Evolutionary conservation across 805 yeast genomes (phyloP).

Genomic region (Crinitomyces ghanaensis): DNA sequence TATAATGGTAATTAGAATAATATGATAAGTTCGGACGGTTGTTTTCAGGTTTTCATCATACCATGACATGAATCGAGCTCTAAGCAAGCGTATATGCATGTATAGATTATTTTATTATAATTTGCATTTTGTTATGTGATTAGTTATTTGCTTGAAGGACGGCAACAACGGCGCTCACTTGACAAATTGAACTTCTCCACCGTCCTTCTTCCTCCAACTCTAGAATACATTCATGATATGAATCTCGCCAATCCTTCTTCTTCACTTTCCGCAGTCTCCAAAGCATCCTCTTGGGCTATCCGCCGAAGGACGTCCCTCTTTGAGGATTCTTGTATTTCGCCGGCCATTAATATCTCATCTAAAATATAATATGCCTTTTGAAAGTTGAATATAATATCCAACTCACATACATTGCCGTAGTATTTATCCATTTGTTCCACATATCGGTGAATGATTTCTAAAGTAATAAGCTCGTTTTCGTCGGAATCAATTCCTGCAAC

Average conservation of each 20-base stretch:
- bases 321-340: constrained; percentile 74
- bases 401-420: constrained; percentile 91
- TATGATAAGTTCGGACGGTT: too few relatives aligned
- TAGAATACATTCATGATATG: constrained; percentile 7
- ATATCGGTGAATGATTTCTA: constrained; percentile 82
- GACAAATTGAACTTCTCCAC: too few relatives aligned
- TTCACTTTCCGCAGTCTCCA: constrained; percentile 66
- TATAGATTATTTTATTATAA: too few relatives aligned
- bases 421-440: constrained; percentile 96
- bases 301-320: constrained; percentile 66
- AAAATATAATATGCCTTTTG: constrained; percentile 85
- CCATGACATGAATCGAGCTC: too few relatives aligned
- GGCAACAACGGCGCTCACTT: too few relatives aligned
- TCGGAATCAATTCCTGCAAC: constrained; percentile 72
- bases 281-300: constrained; percentile 74
- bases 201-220: too few relatives aligned
- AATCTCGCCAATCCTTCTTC: constrained; percentile 26
- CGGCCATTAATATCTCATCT: constrained; percentile 84
- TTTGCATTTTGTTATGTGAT: too few relatives aligned
- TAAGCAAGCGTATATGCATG: too few relatives aligned
- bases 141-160: too few relatives aligned
- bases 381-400: constrained; percentile 93
- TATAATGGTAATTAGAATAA: background rate
- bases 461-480: constrained; percentile 76
- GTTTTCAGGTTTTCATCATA: too few relatives aligned